Base-by-base conservation (phyloP, 2,329 filamentous ascomycete genomes). In the Fulvia fulva region DNA sequence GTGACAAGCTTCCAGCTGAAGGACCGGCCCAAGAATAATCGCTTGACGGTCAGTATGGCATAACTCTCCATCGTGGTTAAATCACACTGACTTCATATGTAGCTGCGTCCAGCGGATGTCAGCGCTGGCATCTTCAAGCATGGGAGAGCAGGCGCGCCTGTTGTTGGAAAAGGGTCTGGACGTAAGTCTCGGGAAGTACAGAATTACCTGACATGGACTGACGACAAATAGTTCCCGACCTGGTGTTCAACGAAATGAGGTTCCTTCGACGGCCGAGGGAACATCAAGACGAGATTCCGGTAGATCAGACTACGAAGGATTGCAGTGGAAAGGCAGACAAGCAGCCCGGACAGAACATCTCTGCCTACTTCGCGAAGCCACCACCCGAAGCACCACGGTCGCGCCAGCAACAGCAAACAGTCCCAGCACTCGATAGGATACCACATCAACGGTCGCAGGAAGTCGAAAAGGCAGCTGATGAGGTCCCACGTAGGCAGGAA, bases 221-320 rank as follows among this genome's bases (percentile, higher is more conserved):
- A 68, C 37, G 12, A 9, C n/a, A n/a, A 9, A 57, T 64, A 81
- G 79, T 81, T 52, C 79, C 79, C 26, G 78, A 81, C 67, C 72
- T 81, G 43, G 76, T 77, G 26, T 81, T 81, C 67, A 78, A 78
- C 26, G 77, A 80, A 63, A 78, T 81, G 76, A 75, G 72, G 23
- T 81, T 80, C 59, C 64, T 81, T 44, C 75, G 75, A 55, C 74
- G 74, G 56, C 68, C 56, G 63, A 74, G 57, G 57, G 65, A 65
- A 43, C 55, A 53, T 55, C 65, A 63, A 55, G 67, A 62, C 19
- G 68, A 66, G 62, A 41, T 43, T 49, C 59, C 32, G 43, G 58
- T 25, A 65, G 65, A 53, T 25, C 51, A 49, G 53, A 71, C 53
- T 23, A 41, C 32, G 60, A 74, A 69, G 59, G 73, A 69, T 55